These are phyloP conservation scores for Jaltomata sinuosa DNA, from an alignment of 257 asterid species.

Conservation along the genomic window DNA sequence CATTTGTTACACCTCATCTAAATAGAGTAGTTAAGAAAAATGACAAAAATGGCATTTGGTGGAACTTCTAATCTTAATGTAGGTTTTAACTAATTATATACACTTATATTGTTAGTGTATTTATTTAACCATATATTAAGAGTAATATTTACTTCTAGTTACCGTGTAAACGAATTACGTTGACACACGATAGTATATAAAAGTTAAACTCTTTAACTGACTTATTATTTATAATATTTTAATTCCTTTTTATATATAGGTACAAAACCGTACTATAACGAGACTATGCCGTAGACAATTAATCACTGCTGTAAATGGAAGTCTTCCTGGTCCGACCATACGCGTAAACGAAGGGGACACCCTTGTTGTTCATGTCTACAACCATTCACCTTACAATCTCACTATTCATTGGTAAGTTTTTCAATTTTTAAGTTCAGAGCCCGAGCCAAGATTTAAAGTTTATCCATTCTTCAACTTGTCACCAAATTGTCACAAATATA, in stretches of 20 bases:
- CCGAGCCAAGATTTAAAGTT: neutral
- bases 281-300: slow-evolving; percentile 7
- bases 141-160: neutral
- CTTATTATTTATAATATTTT: neutral
- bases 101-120: neutral
- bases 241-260: neutral
- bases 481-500: too few species aligned
- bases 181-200: neutral
- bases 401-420: slow-evolving; percentile 11
- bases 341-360: slow-evolving; percentile 2
- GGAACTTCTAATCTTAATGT: neutral
- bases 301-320: slow-evolving; percentile 12
- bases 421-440: neutral
- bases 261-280: slow-evolving; percentile 1
- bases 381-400: slow-evolving; percentile 8
- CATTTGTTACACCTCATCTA: neutral
- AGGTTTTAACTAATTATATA: neutral
- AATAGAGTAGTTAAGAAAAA: neutral
- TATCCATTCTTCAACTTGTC: neutral
- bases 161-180: too few species aligned
- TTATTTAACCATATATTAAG: neutral
- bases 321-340: slow-evolving; percentile 14
- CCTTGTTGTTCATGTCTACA: slow-evolving; percentile 9
- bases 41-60: neutral
- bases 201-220: neutral